Percentiles rank a stretch among this genome's conserved stretches.
Conservation (phyloP, 2,329 filamentous ascomycete genomes). For the Mycosphaerella sp. region DNA sequence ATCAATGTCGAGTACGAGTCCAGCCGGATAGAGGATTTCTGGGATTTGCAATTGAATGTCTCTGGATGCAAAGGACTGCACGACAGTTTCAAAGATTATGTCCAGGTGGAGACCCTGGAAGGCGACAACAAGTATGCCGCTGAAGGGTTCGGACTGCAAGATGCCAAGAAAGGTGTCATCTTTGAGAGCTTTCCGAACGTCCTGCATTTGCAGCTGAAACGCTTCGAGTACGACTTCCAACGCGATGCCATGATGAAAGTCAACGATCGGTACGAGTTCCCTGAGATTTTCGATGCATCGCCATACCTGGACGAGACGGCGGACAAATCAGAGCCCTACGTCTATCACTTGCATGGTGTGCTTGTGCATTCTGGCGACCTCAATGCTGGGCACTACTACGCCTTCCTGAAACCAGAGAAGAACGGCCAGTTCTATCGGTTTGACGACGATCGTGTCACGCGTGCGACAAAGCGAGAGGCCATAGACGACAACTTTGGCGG, state of each 20-base stretch:
- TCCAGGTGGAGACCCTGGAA: constrained; percentile 92
- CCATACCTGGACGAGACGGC: constrained; percentile 82
- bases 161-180: constrained; percentile 96
- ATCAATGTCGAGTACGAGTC: constrained; percentile 98
- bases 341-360: constrained; percentile 89
- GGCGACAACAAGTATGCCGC: constrained; percentile 99
- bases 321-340: constrained; percentile 81
- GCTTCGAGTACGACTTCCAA: constrained; percentile 96
- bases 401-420: constrained; percentile 88
- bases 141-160: constrained; percentile 83
- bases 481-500: constrained; percentile 96
- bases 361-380: constrained; percentile 94
- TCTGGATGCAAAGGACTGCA: constrained; percentile 87
- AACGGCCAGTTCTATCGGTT: constrained; percentile 95
- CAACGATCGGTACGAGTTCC: constrained; percentile 86
- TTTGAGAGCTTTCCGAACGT: constrained; percentile 94
- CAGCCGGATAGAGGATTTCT: constrained; percentile 92
- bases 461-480: constrained; percentile 82
- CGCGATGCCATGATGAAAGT: constrained; percentile 99
- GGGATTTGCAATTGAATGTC: constrained; percentile 97
- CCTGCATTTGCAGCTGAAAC: constrained; percentile 88
- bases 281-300: constrained; percentile 72
- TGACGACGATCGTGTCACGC: constrained; percentile 95
- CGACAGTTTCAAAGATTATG: constrained; percentile 92
- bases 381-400: constrained; percentile 97